Evolutionary conservation across 257 asterid species (phyloP), one percentile per base, ranked within the genome.

Genomic region (Nicotiana undulata): DNA sequence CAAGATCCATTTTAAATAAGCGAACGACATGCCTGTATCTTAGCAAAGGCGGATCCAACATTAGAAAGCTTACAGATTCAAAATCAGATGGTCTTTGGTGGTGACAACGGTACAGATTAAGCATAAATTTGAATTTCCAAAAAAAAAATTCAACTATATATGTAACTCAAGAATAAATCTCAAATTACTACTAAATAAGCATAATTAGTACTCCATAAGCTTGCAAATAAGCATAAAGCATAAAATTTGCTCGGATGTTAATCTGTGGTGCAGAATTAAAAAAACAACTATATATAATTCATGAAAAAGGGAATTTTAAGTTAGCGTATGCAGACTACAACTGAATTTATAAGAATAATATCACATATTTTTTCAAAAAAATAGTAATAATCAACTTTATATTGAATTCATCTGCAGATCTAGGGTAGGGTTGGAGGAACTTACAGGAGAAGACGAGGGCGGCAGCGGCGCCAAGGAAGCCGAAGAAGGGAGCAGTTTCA

Each of bases 401-500:
- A 49, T 49, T 12, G 3, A 49, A 49, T 12, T 49, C 55, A 4
- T 53, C 9, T 53, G 29, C 16, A 59, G 64, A 59, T 59, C 29
- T 8, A 29, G 64, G 15, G 9, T 58, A 59, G 31, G 6, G 10
- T 59, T 20, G 65, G 65, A 60, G 65, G 31, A 44, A 16, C n/a
- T 84, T 85, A 90, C 94, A 90, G 64, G 94, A 90, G 89, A 90
- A 90, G 66, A 90, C 94, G 65, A 90, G 92, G 75, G 94, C 92
- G 13, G 94, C 89, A 13, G 94, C 92, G 75, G 93, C 93, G 81
- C 93, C 93, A 81, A 90, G 93, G 83, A 90, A 90, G 80, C 93
- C 93, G 85, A 90, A 90, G 82, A 90, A 89, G 5, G 94, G 94
- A 81, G 94, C 94, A 83, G 94, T 89, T 87, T 90, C 94, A 89